Base-by-base conservation (phyloP, 108 stramenopile genomes). In the Craspedostauros australis region DNA sequence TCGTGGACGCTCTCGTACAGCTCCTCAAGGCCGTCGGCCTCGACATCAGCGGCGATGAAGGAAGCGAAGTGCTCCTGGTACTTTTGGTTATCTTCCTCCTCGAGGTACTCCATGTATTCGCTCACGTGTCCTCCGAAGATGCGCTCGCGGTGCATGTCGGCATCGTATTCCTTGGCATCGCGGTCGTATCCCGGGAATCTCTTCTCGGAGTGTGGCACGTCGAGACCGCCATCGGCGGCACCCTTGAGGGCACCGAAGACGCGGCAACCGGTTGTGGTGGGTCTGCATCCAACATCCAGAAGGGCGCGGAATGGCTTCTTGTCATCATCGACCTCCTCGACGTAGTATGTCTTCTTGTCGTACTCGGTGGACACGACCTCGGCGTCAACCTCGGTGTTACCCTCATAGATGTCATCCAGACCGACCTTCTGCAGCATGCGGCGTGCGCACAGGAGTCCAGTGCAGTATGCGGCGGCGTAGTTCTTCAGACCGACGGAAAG, bases 401-500 rank as follows among this genome's bases (percentile, higher is more conserved):
- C 93, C 57, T 89, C 91, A 75, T 97, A 96, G 26, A 76, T 53
- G 64, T 96, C 95, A 50, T 95, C 96, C 25, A 99, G 68, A 26
- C 96, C 96, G 58, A 99, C 82, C 80, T 95, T 91, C 64, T 95
- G 77, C 60, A 99, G 84, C 24, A 97, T 72, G 60, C 98, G 91
- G 61, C 97, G 87, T 42, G 96, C 97, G 39, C 72, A 62, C 39
- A 99, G 88, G 33, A 99, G 87, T 37, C 98, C 98, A 19, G 98
- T 99, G 80, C 94, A 94, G 94, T 99, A 99, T 44, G 95, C 92
- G n/a, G 98, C 98, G 57, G 96, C 88, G 77, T 98, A 99, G 91
- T 98, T 98, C 92, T 99, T 99, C 27, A 96, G 77, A 66, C 98
- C 98, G 43, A 89, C 90, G 45, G 71, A 74, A 18, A 96, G 70